Base-by-base conservation (phyloP, 2,329 filamentous ascomycete genomes). In the Sarocladium brachiariae region DNA sequence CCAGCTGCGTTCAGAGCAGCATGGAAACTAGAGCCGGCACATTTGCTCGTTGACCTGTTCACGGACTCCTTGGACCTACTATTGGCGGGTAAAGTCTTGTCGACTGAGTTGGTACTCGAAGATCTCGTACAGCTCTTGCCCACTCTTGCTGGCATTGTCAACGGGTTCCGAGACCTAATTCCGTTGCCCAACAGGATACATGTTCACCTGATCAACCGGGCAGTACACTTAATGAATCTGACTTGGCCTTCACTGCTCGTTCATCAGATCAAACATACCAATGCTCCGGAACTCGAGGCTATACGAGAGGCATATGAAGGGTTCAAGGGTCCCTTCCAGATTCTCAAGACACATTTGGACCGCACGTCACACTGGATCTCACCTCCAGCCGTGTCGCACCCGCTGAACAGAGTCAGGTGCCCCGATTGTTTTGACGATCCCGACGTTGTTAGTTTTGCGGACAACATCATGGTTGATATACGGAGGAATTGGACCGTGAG, bases 1-100 rank as follows among this genome's bases (percentile, higher is more conserved):
- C 78, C 79, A 0, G 73, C 76, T n/a, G 67, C 77, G 4, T 60
- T 80, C 11, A 65, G 59, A 39, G 69, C 72, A 31, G 43, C 43
- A 6, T 47, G 43, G 43, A 21, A 47, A 33, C 25, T 30, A 13
- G 5, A 7, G 8, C 16, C 27, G 5, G 43, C 43, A 4, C 11
- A 18, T 10, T 3, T 21, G 7, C 25, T 47, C 25, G 43, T 47
- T 14, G 27, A 30, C 11, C 4, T 33, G 4, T 47, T 16, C 19
- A 23, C 21, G 24, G 25, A 31, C 10, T 24, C 43, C 4, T 30
- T 47, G 4, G 43, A 47, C 4, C 2, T 33, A 16, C 43, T 47
- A 4, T 16, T 47, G 43, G 10, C 11, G 14, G 27, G 43, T 2
- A 47, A 16, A 16, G 18, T 33, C 16, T 13, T 47, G 4, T 47